Evolutionary conservation across 495 filamentous ascomycete species (phyloP).

Genomic region (Aspergillus taichungensis): DNA sequence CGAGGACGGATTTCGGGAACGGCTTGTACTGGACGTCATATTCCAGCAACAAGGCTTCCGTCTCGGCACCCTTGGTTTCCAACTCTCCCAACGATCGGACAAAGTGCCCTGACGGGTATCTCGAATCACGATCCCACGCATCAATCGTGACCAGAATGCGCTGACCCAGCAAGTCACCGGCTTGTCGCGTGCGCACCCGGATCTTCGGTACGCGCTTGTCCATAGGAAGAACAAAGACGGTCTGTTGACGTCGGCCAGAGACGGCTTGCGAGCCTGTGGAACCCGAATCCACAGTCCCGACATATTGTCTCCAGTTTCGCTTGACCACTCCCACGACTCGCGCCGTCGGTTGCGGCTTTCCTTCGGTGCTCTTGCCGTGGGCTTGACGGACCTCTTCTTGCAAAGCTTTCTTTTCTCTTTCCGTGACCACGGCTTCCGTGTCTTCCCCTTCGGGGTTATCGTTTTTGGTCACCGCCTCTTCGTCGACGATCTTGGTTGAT

Average conservation of each 20-base stretch:
- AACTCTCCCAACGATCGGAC: slow-evolving; percentile 86
- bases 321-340: slow-evolving; percentile 88
- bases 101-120: slow-evolving; percentile 90
- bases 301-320: slow-evolving; percentile 95
- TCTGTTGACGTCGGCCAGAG: slow-evolving; percentile 76
- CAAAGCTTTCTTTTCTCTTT: slow-evolving; percentile 74
- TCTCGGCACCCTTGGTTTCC: slow-evolving; percentile 92
- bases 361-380: slow-evolving; percentile 70
- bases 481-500: slow-evolving; percentile 89
- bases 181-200: slow-evolving; percentile 81
- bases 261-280: slow-evolving; percentile 64
- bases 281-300: slow-evolving; percentile 83
- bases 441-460: slow-evolving; percentile 84
- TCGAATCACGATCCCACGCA: slow-evolving; percentile 84
- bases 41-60: slow-evolving; percentile 86
- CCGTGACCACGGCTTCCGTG: slow-evolving; percentile 64
- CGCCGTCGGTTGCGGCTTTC: slow-evolving; percentile 80
- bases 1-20: slow-evolving; percentile 88
- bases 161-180: slow-evolving; percentile 77
- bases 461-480: slow-evolving; percentile 84
- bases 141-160: slow-evolving; percentile 93
- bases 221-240: slow-evolving; percentile 92
- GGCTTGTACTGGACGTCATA: slow-evolving; percentile 97
- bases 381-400: slow-evolving; percentile 84
- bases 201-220: slow-evolving; percentile 97